A percentile compares a stretch with the other conserved stretches of the same genome.
Conservation (phyloP, 208 protist genomes). For the Leishmania mexicana region DNA sequence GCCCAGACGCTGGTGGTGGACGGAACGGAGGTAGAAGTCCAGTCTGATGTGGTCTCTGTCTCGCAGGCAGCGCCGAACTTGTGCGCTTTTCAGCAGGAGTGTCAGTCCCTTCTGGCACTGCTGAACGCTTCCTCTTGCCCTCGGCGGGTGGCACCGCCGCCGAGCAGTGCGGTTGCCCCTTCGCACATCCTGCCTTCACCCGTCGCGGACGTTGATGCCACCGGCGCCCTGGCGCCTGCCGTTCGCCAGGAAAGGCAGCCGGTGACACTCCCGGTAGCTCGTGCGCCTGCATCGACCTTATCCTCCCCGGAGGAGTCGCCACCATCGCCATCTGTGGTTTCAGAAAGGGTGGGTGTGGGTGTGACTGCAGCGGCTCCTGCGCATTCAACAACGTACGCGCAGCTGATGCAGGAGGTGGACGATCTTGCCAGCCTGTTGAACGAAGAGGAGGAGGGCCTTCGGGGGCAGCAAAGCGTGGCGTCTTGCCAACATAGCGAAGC, state of each 20-base stretch:
- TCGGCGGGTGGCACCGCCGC: neutral
- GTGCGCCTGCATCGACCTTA: neutral
- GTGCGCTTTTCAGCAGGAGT: conserved; percentile 38
- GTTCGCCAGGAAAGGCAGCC: neutral
- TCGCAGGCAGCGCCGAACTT: conserved; percentile 23
- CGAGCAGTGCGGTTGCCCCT: neutral
- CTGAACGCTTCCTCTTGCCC: conserved; percentile 8
- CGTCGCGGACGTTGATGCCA: neutral
- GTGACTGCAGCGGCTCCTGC: neutral
- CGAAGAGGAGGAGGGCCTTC: conserved; percentile 1
- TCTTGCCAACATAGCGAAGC: neutral
- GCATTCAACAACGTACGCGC: conserved; percentile 21
- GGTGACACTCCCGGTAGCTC: neutral
- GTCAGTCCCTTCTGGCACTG: conserved; percentile 33
- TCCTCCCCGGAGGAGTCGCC: neutral
- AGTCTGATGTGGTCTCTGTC: conserved; percentile 21
- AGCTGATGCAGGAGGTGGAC: conserved; percentile 33
- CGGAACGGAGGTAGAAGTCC: conserved; percentile 17
- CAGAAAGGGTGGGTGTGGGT: neutral
- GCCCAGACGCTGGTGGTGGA: neutral
- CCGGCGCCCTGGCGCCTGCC: neutral
- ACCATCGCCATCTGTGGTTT: neutral
- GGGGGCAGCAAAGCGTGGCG: neutral
- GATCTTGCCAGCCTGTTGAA: conserved; percentile 16
- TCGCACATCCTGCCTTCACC: neutral